Conservation (phyloP, 345 rosid species). For the Turnera subulata region DNA sequence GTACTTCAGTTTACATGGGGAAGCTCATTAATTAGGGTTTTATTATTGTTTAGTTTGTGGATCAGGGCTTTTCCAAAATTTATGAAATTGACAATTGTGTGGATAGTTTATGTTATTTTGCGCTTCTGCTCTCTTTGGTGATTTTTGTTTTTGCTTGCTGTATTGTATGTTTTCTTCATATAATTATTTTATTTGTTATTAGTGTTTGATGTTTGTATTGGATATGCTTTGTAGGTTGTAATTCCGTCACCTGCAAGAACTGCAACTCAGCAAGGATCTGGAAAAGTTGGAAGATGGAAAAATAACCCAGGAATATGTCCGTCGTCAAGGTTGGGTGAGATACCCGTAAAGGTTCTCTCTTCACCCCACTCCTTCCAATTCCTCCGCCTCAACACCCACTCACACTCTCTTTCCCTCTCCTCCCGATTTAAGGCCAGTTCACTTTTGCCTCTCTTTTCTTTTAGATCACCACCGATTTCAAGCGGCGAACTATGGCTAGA, state of each 20-base stretch:
- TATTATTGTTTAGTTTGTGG: not conserved
- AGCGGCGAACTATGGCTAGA: no score
- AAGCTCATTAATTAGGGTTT: no score
- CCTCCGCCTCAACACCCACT: no score
- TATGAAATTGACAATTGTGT: not conserved
- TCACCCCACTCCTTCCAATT: no score
- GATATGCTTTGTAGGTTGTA: slow-evolving; percentile 52
- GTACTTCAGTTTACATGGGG: not conserved
- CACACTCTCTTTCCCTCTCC: no score
- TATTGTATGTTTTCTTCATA: not conserved
- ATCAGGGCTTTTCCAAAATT: not conserved
- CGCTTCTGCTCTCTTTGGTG: not conserved
- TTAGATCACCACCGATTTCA: no score
- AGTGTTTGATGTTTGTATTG: not conserved
- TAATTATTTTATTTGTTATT: not conserved
- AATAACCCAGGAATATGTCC: no score
- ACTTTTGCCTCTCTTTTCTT: no score
- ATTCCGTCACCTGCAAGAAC: slow-evolving; percentile 94
- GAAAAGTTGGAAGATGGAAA: slow-evolving; percentile 90
- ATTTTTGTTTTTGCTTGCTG: not conserved
- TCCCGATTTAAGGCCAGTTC: no score
- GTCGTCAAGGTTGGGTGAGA: no score
- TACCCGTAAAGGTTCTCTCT: no score
- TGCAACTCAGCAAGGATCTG: slow-evolving; percentile 95
- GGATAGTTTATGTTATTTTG: not conserved